Percentiles rank a stretch among this genome's conserved stretches.
Evolutionary conservation across 768 basidiomycete genomes (phyloP).

Genomic region (Dacryopinax primogenitus): DNA sequence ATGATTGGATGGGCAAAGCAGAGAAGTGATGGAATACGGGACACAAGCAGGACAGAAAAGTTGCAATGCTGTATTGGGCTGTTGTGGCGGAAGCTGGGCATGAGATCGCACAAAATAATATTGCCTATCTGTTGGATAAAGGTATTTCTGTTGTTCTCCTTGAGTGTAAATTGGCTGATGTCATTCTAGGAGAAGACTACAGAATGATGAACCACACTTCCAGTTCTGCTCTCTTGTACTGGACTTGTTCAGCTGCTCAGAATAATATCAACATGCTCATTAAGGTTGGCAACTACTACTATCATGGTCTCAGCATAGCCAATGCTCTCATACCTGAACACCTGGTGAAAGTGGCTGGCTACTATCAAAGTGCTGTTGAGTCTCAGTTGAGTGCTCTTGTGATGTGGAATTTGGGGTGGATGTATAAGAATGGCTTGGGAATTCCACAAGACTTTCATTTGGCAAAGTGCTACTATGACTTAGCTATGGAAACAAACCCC

Average conservation of each 20-base stretch:
- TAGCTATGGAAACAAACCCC: conserved; percentile 70
- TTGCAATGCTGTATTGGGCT: conserved; percentile 89
- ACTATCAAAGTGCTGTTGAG: conserved; percentile 88
- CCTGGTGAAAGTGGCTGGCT: conserved; percentile 82
- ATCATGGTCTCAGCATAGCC: conserved; percentile 69
- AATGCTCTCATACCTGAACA: conserved; percentile 51
- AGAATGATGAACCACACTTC: conserved; percentile 51
- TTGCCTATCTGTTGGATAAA: conserved; percentile 86
- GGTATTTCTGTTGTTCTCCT: conserved; percentile 35
- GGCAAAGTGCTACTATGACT: conserved; percentile 90
- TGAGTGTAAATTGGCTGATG: background rate
- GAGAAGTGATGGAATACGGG: conserved; percentile 60
- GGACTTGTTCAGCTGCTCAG: conserved; percentile 88
- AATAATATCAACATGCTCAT: conserved; percentile 92
- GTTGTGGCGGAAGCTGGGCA: conserved; percentile 84
- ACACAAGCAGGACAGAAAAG: conserved; percentile 53
- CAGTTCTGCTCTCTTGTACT: conserved; percentile 72
- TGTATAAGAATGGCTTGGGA: conserved; percentile 95
- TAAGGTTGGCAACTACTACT: conserved; percentile 97
- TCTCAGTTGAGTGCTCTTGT: conserved; percentile 86
- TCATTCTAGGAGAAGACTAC: conserved; percentile 9
- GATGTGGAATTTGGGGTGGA: conserved; percentile 98
- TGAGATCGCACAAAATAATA: conserved; percentile 88
- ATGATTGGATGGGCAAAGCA: conserved; percentile 67
- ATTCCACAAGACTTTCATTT: conserved; percentile 94